These are phyloP conservation scores for Carpinus viminea DNA, from an alignment of 306 rosid species.

Conservation along the genomic window DNA sequence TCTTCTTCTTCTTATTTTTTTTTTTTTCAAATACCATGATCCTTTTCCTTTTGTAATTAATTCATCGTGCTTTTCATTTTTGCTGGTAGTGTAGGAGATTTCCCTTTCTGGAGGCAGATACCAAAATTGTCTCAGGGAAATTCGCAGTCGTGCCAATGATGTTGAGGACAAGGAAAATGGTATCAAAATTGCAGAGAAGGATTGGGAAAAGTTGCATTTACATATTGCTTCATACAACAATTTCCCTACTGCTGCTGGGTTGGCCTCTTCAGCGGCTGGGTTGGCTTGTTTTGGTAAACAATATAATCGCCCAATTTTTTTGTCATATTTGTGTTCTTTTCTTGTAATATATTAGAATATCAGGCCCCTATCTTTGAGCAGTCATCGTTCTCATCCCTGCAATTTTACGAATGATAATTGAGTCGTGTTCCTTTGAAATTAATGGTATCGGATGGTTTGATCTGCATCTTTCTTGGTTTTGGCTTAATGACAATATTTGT, in stretches of 20 bases:
- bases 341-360: not conserved
- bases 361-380: not conserved
- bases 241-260: conserved; percentile 98
- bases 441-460: not conserved
- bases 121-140: conserved; percentile 86
- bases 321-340: not conserved
- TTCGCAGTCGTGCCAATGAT: conserved; percentile 78
- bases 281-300: conserved; percentile 87
- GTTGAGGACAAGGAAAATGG: conserved; percentile 82
- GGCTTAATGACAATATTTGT: not conserved
- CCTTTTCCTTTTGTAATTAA: conserved; percentile 32
- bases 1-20: not conserved
- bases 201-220: conserved; percentile 76
- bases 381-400: not conserved
- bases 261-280: conserved; percentile 99
- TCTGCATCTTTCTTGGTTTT: not conserved
- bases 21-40: not conserved
- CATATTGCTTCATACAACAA: conserved; percentile 93
- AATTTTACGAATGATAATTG: conserved; percentile 1
- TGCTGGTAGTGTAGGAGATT: conserved; percentile 84
- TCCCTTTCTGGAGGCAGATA: conserved; percentile 91
- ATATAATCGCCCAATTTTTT: not conserved
- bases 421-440: not conserved
- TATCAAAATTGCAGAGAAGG: conserved; percentile 65
- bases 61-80: conserved; percentile 37